A percentile compares a stretch with the other conserved stretches of the same genome.
phyloP scores from a whole-genome alignment of 2,329 filamentous ascomycete species.

The Bipolaris gigantea region DNA sequence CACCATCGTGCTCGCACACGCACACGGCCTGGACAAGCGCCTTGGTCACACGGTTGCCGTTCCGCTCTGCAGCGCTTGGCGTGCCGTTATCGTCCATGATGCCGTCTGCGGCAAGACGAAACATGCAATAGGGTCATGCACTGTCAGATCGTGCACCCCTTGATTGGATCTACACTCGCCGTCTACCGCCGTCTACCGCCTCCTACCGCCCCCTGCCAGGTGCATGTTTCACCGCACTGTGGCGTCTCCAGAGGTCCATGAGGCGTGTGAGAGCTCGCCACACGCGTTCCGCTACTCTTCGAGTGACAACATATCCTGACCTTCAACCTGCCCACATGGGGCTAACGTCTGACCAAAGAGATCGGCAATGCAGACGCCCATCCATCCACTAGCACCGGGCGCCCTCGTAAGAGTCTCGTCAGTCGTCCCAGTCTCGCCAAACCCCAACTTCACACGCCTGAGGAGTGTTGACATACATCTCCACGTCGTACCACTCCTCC shows the following conservation, averaged over 20 bases:
- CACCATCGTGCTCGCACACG: background rate
- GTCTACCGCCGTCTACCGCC: slow-evolving; percentile 21
- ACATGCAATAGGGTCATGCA: slow-evolving; percentile 28
- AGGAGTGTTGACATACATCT: slow-evolving; percentile 51
- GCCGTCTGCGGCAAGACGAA: slow-evolving; percentile 24
- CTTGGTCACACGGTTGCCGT: slow-evolving; percentile 3
- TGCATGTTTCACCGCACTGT: slow-evolving; percentile 13
- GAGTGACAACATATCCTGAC: background rate
- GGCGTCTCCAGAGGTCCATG: slow-evolving; percentile 1
- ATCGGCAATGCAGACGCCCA: slow-evolving; percentile 10
- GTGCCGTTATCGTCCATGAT: slow-evolving; percentile 26
- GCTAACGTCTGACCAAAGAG: background rate
- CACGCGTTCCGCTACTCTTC: background rate
- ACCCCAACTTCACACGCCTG: slow-evolving; percentile 50
- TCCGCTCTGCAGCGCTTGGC: slow-evolving; percentile 19
- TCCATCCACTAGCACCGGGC: background rate
- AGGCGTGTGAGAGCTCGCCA: slow-evolving; percentile 2
- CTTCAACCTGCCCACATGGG: background rate
- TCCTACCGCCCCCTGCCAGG: too few relatives aligned
- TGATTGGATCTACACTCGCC: slow-evolving; percentile 34
- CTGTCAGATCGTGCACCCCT: slow-evolving; percentile 28
- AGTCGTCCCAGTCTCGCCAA: slow-evolving; percentile 51
- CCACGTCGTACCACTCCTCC: slow-evolving; percentile 56
- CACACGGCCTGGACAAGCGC: background rate
- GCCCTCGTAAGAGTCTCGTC: slow-evolving; percentile 3